Conservation (phyloP, 2,329 filamentous ascomycete genomes). For the Beauveria australis region DNA sequence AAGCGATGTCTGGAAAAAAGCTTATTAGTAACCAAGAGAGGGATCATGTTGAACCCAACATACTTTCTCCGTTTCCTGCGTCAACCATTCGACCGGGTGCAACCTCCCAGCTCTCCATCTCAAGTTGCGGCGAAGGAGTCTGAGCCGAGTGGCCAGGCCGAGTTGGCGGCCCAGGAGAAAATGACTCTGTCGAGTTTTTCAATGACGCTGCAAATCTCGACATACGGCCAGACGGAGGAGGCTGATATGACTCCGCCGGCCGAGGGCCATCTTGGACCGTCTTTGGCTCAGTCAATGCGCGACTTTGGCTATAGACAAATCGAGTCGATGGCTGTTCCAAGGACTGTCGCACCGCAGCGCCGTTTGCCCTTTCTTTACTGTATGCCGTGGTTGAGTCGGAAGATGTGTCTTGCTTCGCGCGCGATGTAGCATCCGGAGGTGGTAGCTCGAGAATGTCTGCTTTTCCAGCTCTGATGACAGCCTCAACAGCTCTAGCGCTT, state of each 20-base stretch:
- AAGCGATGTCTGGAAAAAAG: slow-evolving; percentile 30
- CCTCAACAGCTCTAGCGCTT: background rate
- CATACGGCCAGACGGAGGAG: background rate
- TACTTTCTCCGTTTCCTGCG: slow-evolving; percentile 26
- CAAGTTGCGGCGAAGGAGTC: slow-evolving; percentile 14
- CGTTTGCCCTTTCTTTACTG: background rate
- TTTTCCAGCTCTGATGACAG: background rate
- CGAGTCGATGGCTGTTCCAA: background rate
- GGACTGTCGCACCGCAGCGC: background rate
- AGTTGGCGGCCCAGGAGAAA: background rate
- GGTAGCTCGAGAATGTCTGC: background rate
- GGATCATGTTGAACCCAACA: slow-evolving; percentile 13
- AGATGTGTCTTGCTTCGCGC: background rate
- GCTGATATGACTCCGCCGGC: background rate
- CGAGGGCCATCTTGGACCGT: background rate
- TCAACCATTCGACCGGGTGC: slow-evolving; percentile 33
- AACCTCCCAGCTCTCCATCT: slow-evolving; percentile 38
- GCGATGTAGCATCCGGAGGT: background rate
- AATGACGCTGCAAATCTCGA: background rate
- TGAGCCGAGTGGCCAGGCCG: background rate
- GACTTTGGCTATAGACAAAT: background rate
- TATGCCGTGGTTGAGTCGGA: too few species aligned
- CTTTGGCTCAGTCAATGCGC: background rate
- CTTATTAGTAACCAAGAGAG: background rate
- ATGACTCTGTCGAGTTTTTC: background rate